These are phyloP conservation scores for Hansenula sp. DNA, from an alignment of 1,139 yeast species.

Conservation along the genomic window DNA sequence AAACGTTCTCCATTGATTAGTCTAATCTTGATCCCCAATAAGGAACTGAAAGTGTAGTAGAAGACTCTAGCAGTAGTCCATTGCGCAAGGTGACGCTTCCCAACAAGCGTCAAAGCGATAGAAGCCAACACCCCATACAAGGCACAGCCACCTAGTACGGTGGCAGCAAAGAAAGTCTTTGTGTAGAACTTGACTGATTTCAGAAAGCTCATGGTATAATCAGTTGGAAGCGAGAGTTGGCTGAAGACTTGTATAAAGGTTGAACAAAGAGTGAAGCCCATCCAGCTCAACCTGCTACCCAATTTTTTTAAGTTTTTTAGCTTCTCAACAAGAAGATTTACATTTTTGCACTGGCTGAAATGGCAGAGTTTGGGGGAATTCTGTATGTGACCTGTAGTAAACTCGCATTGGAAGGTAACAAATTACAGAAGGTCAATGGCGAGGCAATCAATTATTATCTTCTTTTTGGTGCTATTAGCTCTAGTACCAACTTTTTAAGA, in stretches of 20 bases:
- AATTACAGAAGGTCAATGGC: too few relatives aligned
- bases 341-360: too few relatives aligned
- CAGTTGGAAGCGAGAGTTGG: slow-evolving; percentile 2
- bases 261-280: too few relatives aligned
- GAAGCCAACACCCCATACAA: slow-evolving; percentile 78
- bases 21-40: slow-evolving; percentile 67
- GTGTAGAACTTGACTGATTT: slow-evolving; percentile 44
- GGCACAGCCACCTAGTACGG: slow-evolving; percentile 57
- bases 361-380: too few relatives aligned
- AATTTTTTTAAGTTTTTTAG: too few relatives aligned
- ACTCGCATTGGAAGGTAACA: too few relatives aligned
- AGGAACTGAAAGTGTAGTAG: slow-evolving; percentile 51
- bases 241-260: not conserved
- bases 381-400: too few relatives aligned
- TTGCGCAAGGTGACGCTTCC: slow-evolving; percentile 80
- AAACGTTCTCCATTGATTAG: slow-evolving; percentile 60
- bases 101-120: slow-evolving; percentile 56
- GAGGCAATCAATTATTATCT: too few relatives aligned
- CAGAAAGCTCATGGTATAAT: slow-evolving; percentile 18
- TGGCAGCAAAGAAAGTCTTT: slow-evolving; percentile 51
- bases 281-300: not conserved
- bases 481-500: too few relatives aligned
- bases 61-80: slow-evolving; percentile 87
- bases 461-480: too few relatives aligned
- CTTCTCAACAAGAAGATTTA: too few relatives aligned